Percentiles rank a stretch among this genome's conserved stretches.
Conservation (phyloP, 1,284 basidiomycete genomes). For the Kalmanozyma brasiliensis region DNA sequence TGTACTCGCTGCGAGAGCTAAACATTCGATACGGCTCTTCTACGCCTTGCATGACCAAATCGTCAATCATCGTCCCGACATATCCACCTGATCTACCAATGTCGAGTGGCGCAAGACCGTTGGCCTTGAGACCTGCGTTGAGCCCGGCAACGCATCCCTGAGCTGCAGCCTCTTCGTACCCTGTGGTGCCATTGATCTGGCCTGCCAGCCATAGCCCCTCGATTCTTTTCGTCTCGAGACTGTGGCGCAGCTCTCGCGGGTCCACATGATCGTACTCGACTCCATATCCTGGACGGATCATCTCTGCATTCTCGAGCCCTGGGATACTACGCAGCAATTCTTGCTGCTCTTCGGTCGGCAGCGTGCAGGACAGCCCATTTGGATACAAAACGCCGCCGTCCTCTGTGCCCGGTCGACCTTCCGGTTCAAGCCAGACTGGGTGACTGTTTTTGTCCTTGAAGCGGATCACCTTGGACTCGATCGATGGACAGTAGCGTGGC, state of each 20-base stretch:
- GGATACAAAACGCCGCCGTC: constrained; percentile 81
- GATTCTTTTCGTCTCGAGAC: constrained; percentile 85
- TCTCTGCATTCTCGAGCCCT: constrained; percentile 82
- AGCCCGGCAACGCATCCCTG: constrained; percentile 86
- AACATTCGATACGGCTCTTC: constrained; percentile 95
- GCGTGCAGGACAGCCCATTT: constrained; percentile 85
- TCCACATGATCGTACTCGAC: constrained; percentile 94
- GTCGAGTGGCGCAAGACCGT: constrained; percentile 73
- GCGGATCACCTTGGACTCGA: constrained; percentile 84
- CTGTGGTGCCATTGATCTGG: constrained; percentile 75
- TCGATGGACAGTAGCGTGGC: constrained; percentile 87
- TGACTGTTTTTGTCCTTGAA: constrained; percentile 79
- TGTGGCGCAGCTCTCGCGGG: constrained; percentile 79
- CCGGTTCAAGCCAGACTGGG: constrained; percentile 87
- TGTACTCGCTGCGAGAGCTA: constrained; percentile 87
- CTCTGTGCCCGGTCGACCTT: constrained; percentile 83
- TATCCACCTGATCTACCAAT: constrained; percentile 85
- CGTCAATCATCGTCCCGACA: constrained; percentile 88
- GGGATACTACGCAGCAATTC: constrained; percentile 82
- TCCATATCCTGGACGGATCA: constrained; percentile 85
- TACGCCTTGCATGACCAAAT: constrained; percentile 84
- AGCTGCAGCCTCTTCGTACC: constrained; percentile 90
- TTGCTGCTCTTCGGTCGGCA: constrained; percentile 84
- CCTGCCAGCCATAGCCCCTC: constrained; percentile 65
- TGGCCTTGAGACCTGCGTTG: constrained; percentile 81